These are phyloP conservation scores for Penicillium maclennaniae DNA, from an alignment of 495 filamentous ascomycete genomes.

Conservation along the genomic window DNA sequence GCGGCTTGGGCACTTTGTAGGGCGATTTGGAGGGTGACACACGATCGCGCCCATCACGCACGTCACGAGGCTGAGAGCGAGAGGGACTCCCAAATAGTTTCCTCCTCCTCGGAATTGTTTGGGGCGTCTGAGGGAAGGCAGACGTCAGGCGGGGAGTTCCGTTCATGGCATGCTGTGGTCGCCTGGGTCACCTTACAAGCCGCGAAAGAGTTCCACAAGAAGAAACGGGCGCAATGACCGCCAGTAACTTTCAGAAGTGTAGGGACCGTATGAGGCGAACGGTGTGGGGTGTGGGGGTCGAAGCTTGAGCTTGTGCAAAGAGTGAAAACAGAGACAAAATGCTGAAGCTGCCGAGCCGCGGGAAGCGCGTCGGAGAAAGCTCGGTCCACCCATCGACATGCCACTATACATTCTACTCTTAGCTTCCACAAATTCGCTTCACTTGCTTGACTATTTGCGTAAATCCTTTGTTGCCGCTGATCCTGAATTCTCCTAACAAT, in stretches of 20 bases:
- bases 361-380: slow-evolving; percentile 30
- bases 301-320: neutral
- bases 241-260: neutral
- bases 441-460: neutral
- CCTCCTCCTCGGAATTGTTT: slow-evolving; percentile 35
- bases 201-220: slow-evolving; percentile 3
- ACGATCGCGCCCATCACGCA: slow-evolving; percentile 7
- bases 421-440: neutral
- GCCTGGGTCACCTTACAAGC: slow-evolving; percentile 10
- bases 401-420: slow-evolving; percentile 14
- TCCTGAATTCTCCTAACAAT: neutral
- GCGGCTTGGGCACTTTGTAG: slow-evolving; percentile 17
- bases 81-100: slow-evolving; percentile 32
- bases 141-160: slow-evolving; percentile 69
- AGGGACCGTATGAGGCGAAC: neutral
- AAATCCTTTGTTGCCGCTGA: neutral
- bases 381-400: slow-evolving; percentile 24
- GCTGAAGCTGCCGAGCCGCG: slow-evolving; percentile 25
- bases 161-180: slow-evolving; percentile 63
- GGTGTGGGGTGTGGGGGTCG: neutral
- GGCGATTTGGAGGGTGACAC: slow-evolving; percentile 25
- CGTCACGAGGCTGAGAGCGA: slow-evolving; percentile 25
- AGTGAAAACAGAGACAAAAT: slow-evolving; percentile 20
- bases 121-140: slow-evolving; percentile 65
- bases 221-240: slow-evolving; percentile 1